Evolutionary conservation across 371 early-diverging fungal species (phyloP).

Genomic region (Syncephalastrum sp.): DNA sequence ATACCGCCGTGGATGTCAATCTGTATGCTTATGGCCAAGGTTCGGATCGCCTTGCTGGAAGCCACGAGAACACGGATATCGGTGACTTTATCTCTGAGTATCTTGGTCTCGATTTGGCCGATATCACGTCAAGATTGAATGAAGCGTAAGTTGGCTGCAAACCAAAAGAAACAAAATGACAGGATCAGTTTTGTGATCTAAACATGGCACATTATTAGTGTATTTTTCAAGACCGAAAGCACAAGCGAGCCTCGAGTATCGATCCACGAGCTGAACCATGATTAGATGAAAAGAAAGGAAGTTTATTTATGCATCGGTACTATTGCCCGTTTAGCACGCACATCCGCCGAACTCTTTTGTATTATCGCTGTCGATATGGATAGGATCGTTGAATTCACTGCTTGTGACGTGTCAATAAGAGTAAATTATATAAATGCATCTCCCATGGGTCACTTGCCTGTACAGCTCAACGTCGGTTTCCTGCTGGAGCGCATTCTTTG

Average conservation of each 20-base stretch:
- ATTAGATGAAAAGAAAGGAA: neutral
- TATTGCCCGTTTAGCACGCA: conserved; percentile 31
- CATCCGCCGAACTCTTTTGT: conserved; percentile 59
- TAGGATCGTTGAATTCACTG: conserved; percentile 93
- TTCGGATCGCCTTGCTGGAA: conserved; percentile 54
- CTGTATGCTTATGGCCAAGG: conserved; percentile 75
- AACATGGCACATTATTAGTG: neutral
- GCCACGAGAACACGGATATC: conserved; percentile 86
- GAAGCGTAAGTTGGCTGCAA: conserved; percentile 19
- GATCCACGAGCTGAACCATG: neutral
- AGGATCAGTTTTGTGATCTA: neutral
- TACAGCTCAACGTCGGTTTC: conserved; percentile 90
- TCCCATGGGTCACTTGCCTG: neutral
- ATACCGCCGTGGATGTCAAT: conserved; percentile 94
- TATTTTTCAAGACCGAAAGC: neutral
- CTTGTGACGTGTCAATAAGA: conserved; percentile 3
- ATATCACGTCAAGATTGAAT: conserved; percentile 62
- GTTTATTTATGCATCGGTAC: neutral
- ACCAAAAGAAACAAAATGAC: neutral
- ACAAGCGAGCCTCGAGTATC: neutral
- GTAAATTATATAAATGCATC: conserved; percentile 1
- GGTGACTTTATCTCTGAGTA: conserved; percentile 69
- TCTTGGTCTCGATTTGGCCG: conserved; percentile 63
- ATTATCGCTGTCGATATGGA: conserved; percentile 81
- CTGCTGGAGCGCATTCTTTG: conserved; percentile 90